Base-by-base conservation (phyloP, 768 basidiomycete species). In the Udeniomyces megalosporus region DNA sequence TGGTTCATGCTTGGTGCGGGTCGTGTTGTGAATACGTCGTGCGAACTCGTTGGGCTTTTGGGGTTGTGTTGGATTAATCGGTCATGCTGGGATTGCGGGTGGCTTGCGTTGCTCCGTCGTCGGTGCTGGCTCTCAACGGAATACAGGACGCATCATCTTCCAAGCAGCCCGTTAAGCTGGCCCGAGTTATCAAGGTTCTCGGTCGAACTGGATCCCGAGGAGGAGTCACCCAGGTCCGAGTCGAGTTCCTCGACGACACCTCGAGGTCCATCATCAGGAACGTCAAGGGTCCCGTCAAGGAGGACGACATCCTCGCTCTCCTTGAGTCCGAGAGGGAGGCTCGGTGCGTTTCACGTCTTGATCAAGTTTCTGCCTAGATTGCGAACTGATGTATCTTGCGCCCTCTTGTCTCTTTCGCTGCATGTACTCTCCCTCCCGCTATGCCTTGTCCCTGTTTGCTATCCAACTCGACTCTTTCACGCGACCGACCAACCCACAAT, bases 321-420 rank as follows among this genome's bases (percentile, higher is more conserved):
- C 79, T 97, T 72, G 95, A 99, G 80, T 86, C 86, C 74, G 95
- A 99, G 78, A 88, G 95, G 77, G 95, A 99, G 80, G 95, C 95
- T 71, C 88, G 95, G 95, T 95, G 72, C 70, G 89, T 82, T n/a
- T n/a, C n/a, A n/a, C n/a, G n/a, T n/a, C n/a, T n/a, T n/a, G n/a
- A n/a, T n/a, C n/a, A n/a, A n/a, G n/a, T n/a, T n/a, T n/a, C n/a
- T n/a, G n/a, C n/a, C n/a, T n/a, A n/a, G n/a, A n/a, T n/a, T n/a
- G n/a, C n/a, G n/a, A n/a, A n/a, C n/a, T n/a, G n/a, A n/a, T n/a
- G n/a, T n/a, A n/a, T n/a, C n/a, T n/a, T n/a, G n/a, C n/a, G n/a
- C n/a, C n/a, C n/a, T n/a, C n/a, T n/a, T n/a, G n/a, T n/a, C n/a
- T n/a, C n/a, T n/a, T n/a, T n/a, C n/a, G n/a, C n/a, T n/a, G n/a